Percentiles rank a stretch among this genome's conserved stretches.
Conservation (phyloP, 352 stramenopile species). For the Phytophthora pseudosyringae region DNA sequence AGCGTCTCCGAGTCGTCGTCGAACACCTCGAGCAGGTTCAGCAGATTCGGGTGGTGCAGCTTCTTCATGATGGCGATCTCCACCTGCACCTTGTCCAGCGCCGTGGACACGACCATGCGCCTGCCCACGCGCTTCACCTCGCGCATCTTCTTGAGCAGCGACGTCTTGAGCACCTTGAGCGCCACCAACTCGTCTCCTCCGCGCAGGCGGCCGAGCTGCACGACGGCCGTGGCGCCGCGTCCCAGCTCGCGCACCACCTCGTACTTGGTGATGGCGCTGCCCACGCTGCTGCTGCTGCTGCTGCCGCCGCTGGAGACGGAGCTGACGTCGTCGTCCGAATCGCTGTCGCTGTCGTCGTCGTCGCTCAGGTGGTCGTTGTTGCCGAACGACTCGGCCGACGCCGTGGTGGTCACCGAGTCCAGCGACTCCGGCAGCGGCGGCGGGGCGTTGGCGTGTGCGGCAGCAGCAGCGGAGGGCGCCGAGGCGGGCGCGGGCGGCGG, state of each 20-base stretch:
- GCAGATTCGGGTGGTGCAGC: conserved; percentile 73
- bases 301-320: conserved; percentile 10
- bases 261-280: conserved; percentile 74
- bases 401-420: conserved; percentile 47
- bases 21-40: conserved; percentile 85
- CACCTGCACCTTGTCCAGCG: conserved; percentile 87
- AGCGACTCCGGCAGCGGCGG: conserved; percentile 28
- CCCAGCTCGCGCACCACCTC: conserved; percentile 82
- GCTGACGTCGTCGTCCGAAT: conserved; percentile 39
- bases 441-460: background rate
- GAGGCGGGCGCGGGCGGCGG: conserved; percentile 24
- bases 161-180: conserved; percentile 89
- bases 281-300: conserved; percentile 17
- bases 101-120: conserved; percentile 87
- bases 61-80: conserved; percentile 93
- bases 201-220: conserved; percentile 79
- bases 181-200: conserved; percentile 66
- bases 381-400: conserved; percentile 45
- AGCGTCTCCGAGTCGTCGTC: conserved; percentile 86
- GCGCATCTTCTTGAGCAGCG: conserved; percentile 86
- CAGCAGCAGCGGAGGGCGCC: conserved; percentile 1
- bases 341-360: conserved; percentile 44
- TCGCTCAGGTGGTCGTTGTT: conserved; percentile 53
- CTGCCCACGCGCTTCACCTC: conserved; percentile 84
- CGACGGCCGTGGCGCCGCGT: conserved; percentile 77